Evolutionary conservation across 208 protist genomes (phyloP).

Genomic region (Leishmania amazonensis): DNA sequence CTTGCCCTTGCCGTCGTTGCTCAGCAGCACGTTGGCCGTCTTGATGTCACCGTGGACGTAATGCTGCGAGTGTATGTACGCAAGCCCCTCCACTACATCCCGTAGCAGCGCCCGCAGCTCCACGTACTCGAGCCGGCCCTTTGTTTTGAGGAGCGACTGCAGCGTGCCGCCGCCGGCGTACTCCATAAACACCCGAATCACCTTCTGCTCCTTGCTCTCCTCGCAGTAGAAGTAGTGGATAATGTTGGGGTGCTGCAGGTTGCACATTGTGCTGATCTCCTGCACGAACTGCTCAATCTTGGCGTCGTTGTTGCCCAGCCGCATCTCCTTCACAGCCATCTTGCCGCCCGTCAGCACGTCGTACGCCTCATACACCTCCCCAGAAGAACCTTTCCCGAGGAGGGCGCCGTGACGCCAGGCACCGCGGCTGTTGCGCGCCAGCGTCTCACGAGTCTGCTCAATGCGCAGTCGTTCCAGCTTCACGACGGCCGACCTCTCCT

Average conservation of each 20-base stretch:
- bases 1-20: constrained; percentile 73
- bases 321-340: constrained; percentile 92
- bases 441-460: constrained; percentile 71
- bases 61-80: constrained; percentile 91
- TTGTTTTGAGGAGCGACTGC: constrained; percentile 57
- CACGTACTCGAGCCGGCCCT: constrained; percentile 63
- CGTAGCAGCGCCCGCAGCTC: constrained; percentile 68
- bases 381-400: constrained; percentile 84
- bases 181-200: constrained; percentile 92
- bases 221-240: constrained; percentile 95
- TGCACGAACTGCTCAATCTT: constrained; percentile 81
- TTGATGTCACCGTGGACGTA: constrained; percentile 95
- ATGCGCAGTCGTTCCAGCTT: constrained; percentile 83
- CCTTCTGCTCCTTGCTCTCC: constrained; percentile 57
- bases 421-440: constrained; percentile 83
- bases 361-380: constrained; percentile 87
- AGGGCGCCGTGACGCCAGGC: constrained; percentile 77
- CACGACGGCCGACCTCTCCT: constrained; percentile 72
- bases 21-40: constrained; percentile 91
- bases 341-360: constrained; percentile 83
- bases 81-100: constrained; percentile 84
- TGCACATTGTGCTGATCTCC: constrained; percentile 91
- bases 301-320: constrained; percentile 56
- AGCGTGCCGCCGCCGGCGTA: constrained; percentile 85
- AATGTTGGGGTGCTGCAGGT: constrained; percentile 92